Evolutionary conservation across 441 rosid genomes (phyloP).

Genomic region (Rhodomyrtus psidioides): DNA sequence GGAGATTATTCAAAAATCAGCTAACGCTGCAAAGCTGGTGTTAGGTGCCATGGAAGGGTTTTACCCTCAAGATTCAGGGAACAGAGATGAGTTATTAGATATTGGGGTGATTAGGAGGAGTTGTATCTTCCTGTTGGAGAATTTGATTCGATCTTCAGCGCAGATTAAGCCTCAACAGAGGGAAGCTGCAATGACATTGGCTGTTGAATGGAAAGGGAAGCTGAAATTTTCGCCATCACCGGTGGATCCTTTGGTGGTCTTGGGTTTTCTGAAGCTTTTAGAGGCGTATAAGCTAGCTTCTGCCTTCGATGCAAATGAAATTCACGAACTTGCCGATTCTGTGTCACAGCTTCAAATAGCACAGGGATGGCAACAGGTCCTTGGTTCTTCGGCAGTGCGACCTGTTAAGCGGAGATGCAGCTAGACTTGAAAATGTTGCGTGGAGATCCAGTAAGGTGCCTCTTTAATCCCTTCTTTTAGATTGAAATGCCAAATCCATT

Average conservation of each 20-base stretch:
- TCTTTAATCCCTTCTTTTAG: neutral
- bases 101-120: constrained; percentile 17
- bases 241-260: constrained; percentile 22
- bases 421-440: neutral
- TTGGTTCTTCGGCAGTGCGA: constrained; percentile 14
- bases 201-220: constrained; percentile 28
- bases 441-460: neutral
- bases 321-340: constrained; percentile 12
- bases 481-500: neutral
- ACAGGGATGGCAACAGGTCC: constrained; percentile 16
- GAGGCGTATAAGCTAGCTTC: constrained; percentile 29
- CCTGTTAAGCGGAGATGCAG: constrained; percentile 11
- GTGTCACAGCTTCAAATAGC: constrained; percentile 14
- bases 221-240: neutral
- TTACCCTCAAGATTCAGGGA: neutral
- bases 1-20: neutral
- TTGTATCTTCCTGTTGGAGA: constrained; percentile 26
- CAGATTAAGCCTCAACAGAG: constrained; percentile 15
- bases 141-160: constrained; percentile 17
- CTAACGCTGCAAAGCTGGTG: neutral
- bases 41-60: neutral
- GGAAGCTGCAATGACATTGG: constrained; percentile 28
- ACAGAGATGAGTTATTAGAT: constrained; percentile 3
- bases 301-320: constrained; percentile 17
- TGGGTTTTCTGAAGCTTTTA: constrained; percentile 30